A percentile compares a stretch with the other conserved stretches of the same genome.
Evolutionary conservation across 2,329 filamentous ascomycete genomes (phyloP).

Genomic region (Arthrobotrys iridis): DNA sequence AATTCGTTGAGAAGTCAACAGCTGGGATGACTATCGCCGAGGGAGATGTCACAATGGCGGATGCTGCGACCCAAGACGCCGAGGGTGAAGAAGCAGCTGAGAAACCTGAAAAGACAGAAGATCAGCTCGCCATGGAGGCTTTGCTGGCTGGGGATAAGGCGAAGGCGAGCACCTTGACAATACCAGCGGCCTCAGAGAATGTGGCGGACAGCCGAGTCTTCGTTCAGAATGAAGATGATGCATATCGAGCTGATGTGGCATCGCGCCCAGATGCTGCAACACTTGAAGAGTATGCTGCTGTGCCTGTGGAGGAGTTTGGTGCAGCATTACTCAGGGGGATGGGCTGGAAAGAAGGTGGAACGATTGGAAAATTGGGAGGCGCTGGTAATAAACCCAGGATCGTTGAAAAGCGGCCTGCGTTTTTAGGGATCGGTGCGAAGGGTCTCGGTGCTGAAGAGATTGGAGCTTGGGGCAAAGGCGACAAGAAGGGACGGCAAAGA

Average conservation of each 20-base stretch:
- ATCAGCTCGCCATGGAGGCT: slow-evolving; percentile 74
- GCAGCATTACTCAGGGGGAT: slow-evolving; percentile 89
- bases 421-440: slow-evolving; percentile 89
- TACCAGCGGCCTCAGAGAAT: slow-evolving; percentile 61
- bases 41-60: slow-evolving; percentile 23
- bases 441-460: slow-evolving; percentile 79
- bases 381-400: slow-evolving; percentile 68
- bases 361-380: slow-evolving; percentile 67
- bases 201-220: slow-evolving; percentile 21
- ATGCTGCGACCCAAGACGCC: slow-evolving; percentile 38
- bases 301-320: slow-evolving; percentile 94
- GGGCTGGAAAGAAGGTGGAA: slow-evolving; percentile 84
- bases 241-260: slow-evolving; percentile 75
- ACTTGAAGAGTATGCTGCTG: slow-evolving; percentile 83
- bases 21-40: slow-evolving; percentile 47
- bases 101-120: slow-evolving; percentile 64
- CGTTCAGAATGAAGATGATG: slow-evolving; percentile 70
- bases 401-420: slow-evolving; percentile 76
- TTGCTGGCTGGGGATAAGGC: slow-evolving; percentile 68
- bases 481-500: slow-evolving; percentile 67
- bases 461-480: slow-evolving; percentile 80
- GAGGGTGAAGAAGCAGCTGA: slow-evolving; percentile 46
- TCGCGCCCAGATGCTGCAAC: slow-evolving; percentile 78
- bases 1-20: slow-evolving; percentile 45
- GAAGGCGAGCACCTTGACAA: slow-evolving; percentile 67